These are phyloP conservation scores for Solanum etuberosum DNA, from an alignment of 257 asterid genomes.

Conservation along the genomic window DNA sequence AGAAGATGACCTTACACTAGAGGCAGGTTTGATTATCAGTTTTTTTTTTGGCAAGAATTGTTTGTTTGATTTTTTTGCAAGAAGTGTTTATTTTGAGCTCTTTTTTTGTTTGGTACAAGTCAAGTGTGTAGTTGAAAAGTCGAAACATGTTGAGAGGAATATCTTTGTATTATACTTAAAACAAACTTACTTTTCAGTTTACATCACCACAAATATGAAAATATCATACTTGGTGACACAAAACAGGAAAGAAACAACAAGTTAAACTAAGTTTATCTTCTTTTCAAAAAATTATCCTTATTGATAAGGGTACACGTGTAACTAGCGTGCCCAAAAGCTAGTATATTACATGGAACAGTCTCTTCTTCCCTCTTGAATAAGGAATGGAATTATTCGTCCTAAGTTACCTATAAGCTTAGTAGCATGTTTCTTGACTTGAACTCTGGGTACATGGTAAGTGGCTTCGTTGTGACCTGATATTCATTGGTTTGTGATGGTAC, in stretches of 20 bases:
- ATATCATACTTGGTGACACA: background rate
- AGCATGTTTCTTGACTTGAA: background rate
- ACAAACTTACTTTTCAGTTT: background rate
- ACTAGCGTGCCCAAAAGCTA: background rate
- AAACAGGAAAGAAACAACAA: background rate
- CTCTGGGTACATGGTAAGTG: background rate
- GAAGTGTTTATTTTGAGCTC: background rate
- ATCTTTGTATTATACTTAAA: background rate
- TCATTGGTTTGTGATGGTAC: background rate
- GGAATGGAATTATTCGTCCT: background rate
- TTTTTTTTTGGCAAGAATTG: background rate
- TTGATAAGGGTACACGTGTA: background rate
- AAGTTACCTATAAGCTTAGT: background rate
- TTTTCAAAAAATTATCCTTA: too few species aligned
- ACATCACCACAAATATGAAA: background rate
- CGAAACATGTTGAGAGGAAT: background rate
- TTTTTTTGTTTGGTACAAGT: too few species aligned
- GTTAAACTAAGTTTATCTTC: too few species aligned
- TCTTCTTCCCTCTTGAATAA: background rate
- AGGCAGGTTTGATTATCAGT: background rate
- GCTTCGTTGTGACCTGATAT: background rate
- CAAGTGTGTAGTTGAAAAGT: background rate
- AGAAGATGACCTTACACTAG: background rate
- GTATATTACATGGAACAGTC: background rate
- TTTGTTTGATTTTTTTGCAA: background rate